These are phyloP conservation scores for Citrus medica DNA, from an alignment of 345 rosid species.

Conservation along the genomic window DNA sequence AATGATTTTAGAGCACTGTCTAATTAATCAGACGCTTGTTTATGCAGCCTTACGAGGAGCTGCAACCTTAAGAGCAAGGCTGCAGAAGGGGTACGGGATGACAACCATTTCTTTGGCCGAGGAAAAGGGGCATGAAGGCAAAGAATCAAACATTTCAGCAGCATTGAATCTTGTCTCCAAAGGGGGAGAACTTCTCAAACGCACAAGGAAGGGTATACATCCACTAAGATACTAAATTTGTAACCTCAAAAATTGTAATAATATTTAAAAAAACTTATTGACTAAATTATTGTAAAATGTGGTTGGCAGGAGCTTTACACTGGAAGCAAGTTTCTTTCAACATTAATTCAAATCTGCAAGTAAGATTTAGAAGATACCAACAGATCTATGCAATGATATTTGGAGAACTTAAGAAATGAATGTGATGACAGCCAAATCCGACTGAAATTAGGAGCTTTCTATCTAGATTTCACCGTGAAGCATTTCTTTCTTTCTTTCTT, in stretches of 20 bases:
- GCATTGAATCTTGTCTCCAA: conserved; percentile 61
- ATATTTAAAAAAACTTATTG: background rate
- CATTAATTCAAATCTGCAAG: conserved; percentile 79
- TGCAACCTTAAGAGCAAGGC: conserved; percentile 65
- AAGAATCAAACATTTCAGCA: conserved; percentile 40
- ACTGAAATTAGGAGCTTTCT: background rate
- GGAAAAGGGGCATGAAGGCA: conserved; percentile 46
- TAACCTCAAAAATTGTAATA: background rate
- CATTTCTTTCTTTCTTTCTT: background rate
- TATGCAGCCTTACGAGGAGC: conserved; percentile 80
- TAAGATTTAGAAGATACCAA: conserved; percentile 20
- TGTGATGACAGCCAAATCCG: background rate
- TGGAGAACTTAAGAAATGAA: background rate
- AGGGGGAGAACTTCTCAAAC: conserved; percentile 93
- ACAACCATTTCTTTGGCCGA: conserved; percentile 37
- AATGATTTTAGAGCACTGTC: background rate
- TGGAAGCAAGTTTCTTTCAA: conserved; percentile 90
- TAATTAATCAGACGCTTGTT: conserved; percentile 1
- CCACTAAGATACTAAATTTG: background rate
- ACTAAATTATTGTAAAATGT: conserved; percentile 10
- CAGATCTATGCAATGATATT: background rate
- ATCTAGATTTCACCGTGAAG: background rate
- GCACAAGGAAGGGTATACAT: conserved; percentile 89
- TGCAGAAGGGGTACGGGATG: conserved; percentile 55
- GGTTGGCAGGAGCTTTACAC: conserved; percentile 73